Evolutionary conservation across 2,329 filamentous ascomycete genomes (phyloP), one percentile per base, ranked within the genome.

Genomic region (Verticillium tricorpus): DNA sequence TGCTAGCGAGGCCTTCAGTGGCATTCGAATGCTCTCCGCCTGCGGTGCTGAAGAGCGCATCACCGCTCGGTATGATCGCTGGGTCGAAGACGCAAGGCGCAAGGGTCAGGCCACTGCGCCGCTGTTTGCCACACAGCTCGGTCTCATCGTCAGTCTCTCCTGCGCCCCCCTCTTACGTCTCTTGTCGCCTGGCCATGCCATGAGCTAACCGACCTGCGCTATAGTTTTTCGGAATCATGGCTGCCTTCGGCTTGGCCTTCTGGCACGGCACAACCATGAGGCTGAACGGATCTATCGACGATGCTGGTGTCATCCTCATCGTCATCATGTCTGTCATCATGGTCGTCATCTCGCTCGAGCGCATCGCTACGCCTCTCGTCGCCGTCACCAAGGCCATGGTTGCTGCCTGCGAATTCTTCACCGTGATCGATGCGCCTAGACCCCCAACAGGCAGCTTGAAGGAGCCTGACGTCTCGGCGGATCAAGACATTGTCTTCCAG

Each of bases 1-100:
- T 3, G 86, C 87, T 1, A 86, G 84, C 61, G 87, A 89, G 70
- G 78, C 85, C 2, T 80, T 89, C 65, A 76, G 79, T 1, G 82
- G 82, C 58, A 83, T 89, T 39, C 78, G 85, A 7, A 89, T 88
- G 78, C 78, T 89, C 37, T 79, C 83, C 40, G 86, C 86, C 0
- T 89, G 85, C 67, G 85, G 85, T 39, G 87, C 87, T 14, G 83
- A 89, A 69, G 69, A 73, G 15, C 80, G 83, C 6, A 79, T 88
- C 61, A 74, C 78, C 0, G 72, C 77, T 57, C 83, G 81, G 37
- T 89, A 87, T 68, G 72, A 78, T 15, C 73, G 76, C 5, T 87
- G 82, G 77, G 80, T 86, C 22, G 75, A 81, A n/a, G 80, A 85
- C 60, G 81, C 84, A 1, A 80, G 77, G 61, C 75, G 73, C 60